Evolutionary conservation across 495 filamentous ascomycete species (phyloP), one percentile per base, ranked within the genome.

Genomic region (Parathielavia appendiculata): DNA sequence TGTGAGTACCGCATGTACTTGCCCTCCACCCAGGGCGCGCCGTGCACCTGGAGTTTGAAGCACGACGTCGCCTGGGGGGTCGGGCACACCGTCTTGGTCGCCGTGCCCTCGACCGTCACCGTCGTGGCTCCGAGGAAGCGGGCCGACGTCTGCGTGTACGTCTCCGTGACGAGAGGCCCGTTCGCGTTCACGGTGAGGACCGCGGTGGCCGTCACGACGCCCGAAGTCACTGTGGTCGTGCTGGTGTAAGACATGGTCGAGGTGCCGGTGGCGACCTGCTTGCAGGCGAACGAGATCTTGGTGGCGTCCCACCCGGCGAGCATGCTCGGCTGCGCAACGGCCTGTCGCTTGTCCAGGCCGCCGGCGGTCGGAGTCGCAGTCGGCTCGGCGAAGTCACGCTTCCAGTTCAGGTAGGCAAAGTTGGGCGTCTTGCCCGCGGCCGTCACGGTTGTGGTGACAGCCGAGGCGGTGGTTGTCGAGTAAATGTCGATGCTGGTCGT

Each of bases 241-340:
- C n/a, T 19, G 5, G 16, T 44, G 41, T 10, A 10, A 17, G 17
- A 6, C 41, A 17, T 10, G n/a, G 41, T 44, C 41, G 41, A 44
- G n/a, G 41, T 44, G 16, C 41, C 41, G 41, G 41, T 44, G 16
- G 41, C 41, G 41, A 44, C n/a, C 41, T 44, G 41, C 41, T 44
- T 44, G 41, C 41, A 44, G 41, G 41, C 41, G 41, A 19, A 44
- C 41, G 41, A 44, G 41, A 44, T 44, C 41, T 19, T 44, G 41
- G 41, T 44, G 16, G 41, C 41, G 41, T 44, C 41, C 41, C 41
- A 44, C 41, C 41, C 41, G 41, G 41, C 41, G 41, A 44, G 41
- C 41, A 44, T 44, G 41, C n/a, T 19, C 41, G 41, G 41, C 41
- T 44, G 41, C 41, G 41, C 41, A 20, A 44, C 41, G n/a, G 41